Evolutionary conservation across 2,329 filamentous ascomycete species (phyloP).

Genomic region (Fusarium protoensiforme): DNA sequence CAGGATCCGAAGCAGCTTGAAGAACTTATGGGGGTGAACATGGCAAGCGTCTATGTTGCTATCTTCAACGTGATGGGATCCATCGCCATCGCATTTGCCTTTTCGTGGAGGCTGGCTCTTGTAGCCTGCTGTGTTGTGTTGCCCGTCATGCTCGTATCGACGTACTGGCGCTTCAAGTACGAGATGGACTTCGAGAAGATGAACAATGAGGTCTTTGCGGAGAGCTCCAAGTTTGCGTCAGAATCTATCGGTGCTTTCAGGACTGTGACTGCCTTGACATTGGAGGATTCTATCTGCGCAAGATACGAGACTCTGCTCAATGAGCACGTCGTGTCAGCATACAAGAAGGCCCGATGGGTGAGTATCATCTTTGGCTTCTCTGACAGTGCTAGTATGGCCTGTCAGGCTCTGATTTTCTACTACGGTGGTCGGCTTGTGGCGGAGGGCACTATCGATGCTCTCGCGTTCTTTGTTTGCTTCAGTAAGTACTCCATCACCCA

Average conservation of each 20-base stretch:
- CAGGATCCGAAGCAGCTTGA: constrained; percentile 70
- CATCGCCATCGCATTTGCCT: constrained; percentile 74
- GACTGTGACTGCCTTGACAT: constrained; percentile 76
- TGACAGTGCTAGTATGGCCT: constrained; percentile 72
- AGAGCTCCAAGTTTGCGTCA: constrained; percentile 79
- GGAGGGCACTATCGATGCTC: constrained; percentile 57
- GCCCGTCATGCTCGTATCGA: constrained; percentile 59
- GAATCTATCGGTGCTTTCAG: constrained; percentile 80
- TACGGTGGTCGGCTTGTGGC: constrained; percentile 72
- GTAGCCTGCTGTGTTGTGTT: constrained; percentile 72
- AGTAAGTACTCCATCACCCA: constrained; percentile 40
- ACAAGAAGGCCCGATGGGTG: constrained; percentile 69
- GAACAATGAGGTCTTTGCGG: constrained; percentile 74
- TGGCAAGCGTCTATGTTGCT: constrained; percentile 71
- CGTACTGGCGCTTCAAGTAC: constrained; percentile 64
- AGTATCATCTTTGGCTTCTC: constrained; percentile 76
- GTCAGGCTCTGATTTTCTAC: constrained; percentile 74
- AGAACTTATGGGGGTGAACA: constrained; percentile 71
- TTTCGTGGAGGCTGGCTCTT: constrained; percentile 81
- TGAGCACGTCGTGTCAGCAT: constrained; percentile 69
- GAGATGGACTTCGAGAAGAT: constrained; percentile 76
- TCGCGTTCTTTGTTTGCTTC: constrained; percentile 68
- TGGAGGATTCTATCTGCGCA: constrained; percentile 72
- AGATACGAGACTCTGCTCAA: constrained; percentile 70
- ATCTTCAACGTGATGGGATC: constrained; percentile 74